phyloP scores from a whole-genome alignment of 2,329 filamentous ascomycete species.

The Dothistroma septosporum region DNA sequence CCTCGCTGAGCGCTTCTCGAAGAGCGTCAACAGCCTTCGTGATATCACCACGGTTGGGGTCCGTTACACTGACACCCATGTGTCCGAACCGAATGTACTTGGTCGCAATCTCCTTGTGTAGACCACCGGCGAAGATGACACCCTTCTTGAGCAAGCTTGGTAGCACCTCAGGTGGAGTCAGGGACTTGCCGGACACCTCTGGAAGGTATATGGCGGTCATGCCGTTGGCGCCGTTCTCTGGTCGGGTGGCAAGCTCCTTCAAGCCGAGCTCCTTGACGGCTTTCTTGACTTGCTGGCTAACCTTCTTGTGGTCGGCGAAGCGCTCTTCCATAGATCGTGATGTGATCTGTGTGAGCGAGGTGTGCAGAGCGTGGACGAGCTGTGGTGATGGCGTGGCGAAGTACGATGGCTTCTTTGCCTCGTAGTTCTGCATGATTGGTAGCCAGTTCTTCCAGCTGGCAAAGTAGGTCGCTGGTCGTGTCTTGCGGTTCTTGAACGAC shows the following conservation, averaged over 20 bases:
- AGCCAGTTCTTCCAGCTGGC: slow-evolving; percentile 97
- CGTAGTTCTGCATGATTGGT: slow-evolving; percentile 98
- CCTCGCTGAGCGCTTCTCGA: slow-evolving; percentile 68
- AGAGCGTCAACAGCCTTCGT: slow-evolving; percentile 78
- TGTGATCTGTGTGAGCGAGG: slow-evolving; percentile 79
- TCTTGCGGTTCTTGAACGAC: slow-evolving; percentile 73
- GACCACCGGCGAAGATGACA: slow-evolving; percentile 88
- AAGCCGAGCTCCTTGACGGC: slow-evolving; percentile 75
- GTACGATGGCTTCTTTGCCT: slow-evolving; percentile 95
- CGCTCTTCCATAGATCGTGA: slow-evolving; percentile 74
- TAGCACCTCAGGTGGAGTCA: slow-evolving; percentile 76
- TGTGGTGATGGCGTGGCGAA: slow-evolving; percentile 96
- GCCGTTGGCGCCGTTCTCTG: slow-evolving; percentile 88
- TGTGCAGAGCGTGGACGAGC: slow-evolving; percentile 88
- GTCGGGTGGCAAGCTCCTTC: slow-evolving; percentile 77
- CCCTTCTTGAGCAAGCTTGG: slow-evolving; percentile 81
- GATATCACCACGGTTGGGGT: slow-evolving; percentile 73
- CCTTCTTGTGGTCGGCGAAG: slow-evolving; percentile 74
- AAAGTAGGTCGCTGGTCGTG: slow-evolving; percentile 82
- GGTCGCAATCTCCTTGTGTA: slow-evolving; percentile 91
- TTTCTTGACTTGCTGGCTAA: slow-evolving; percentile 82
- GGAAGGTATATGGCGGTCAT: slow-evolving; percentile 98
- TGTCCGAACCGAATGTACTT: slow-evolving; percentile 96
- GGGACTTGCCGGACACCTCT: slow-evolving; percentile 50
- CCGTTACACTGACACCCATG: slow-evolving; percentile 92